These are phyloP conservation scores for Neostapfia colusana DNA, from an alignment of 176 grass and related monocot genomes.

Conservation along the genomic window DNA sequence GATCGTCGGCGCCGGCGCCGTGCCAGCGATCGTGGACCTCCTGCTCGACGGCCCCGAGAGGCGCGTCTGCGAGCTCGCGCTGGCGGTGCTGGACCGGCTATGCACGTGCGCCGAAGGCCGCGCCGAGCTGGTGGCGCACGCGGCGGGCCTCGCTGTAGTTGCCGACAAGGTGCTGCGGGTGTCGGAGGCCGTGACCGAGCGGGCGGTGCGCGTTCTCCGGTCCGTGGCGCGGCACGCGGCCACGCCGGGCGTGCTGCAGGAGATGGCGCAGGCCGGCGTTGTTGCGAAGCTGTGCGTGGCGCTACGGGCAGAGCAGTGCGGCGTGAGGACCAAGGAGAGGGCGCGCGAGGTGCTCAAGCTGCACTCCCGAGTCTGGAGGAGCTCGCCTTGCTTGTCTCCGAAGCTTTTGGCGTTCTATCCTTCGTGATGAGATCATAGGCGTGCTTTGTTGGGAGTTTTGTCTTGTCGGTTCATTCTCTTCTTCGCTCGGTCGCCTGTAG, in stretches of 20 bases:
- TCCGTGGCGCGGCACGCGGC: constrained; percentile 59
- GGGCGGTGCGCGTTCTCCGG: constrained; percentile 69
- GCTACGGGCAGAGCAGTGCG: constrained; percentile 51
- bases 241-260: constrained; percentile 65
- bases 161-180: constrained; percentile 66
- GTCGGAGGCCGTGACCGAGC: constrained; percentile 64
- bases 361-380: constrained; percentile 67
- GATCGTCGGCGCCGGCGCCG: constrained; percentile 57
- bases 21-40: constrained; percentile 60
- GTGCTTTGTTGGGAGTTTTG: too few relatives aligned
- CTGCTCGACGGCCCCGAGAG: constrained; percentile 65
- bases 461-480: too few relatives aligned
- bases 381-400: constrained; percentile 62
- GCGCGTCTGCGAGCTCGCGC: constrained; percentile 61
- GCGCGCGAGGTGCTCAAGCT: constrained; percentile 79
- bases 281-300: constrained; percentile 66
- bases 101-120: constrained; percentile 89
- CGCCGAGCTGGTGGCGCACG: constrained; percentile 66
- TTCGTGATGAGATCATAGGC: constrained; percentile 30
- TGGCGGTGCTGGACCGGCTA: constrained; percentile 64
- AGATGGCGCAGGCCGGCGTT: constrained; percentile 72
- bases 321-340: constrained; percentile 68
- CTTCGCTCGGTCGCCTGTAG: too few relatives aligned
- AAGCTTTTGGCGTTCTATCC: constrained; percentile 62
- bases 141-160: constrained; percentile 65